Conservation (phyloP, 148 eudicot genomes). For the Fagopyrum tataricum region DNA sequence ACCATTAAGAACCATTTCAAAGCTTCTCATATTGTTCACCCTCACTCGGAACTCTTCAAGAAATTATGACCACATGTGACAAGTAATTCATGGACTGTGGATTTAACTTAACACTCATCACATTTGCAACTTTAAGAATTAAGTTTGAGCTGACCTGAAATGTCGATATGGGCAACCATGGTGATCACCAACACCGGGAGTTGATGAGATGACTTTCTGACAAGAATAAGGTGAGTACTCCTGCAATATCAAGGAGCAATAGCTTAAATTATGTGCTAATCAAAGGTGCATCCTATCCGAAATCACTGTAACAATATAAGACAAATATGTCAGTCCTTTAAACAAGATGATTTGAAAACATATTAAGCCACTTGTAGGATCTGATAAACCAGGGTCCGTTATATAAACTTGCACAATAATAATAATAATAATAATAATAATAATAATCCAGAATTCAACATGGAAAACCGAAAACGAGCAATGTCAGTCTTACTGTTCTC, state of each 20-base stretch:
- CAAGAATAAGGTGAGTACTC: slow-evolving; percentile 85
- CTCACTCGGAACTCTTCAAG: background rate
- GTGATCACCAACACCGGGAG: slow-evolving; percentile 93
- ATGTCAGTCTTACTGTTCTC: slow-evolving; percentile 53
- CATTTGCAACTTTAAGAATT: background rate
- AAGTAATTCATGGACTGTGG: background rate
- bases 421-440: background rate
- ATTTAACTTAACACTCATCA: background rate
- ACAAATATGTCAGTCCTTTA: background rate
- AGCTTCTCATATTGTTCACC: background rate
- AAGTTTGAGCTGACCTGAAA: slow-evolving; percentile 53
- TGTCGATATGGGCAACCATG: slow-evolving; percentile 99
- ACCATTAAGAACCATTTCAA: background rate
- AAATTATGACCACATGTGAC: background rate
- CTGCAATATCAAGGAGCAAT: slow-evolving; percentile 28
- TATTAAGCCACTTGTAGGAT: background rate
- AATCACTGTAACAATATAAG: background rate
- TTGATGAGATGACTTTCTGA: slow-evolving; percentile 62
- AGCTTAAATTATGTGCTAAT: background rate
- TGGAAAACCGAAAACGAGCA: background rate
- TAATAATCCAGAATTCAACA: background rate
- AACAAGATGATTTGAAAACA: background rate
- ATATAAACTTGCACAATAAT: background rate
- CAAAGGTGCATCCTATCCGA: background rate
- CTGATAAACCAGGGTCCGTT: background rate